Conservation (phyloP, 1,284 basidiomycete genomes). For the Ustilago xerochloae region DNA sequence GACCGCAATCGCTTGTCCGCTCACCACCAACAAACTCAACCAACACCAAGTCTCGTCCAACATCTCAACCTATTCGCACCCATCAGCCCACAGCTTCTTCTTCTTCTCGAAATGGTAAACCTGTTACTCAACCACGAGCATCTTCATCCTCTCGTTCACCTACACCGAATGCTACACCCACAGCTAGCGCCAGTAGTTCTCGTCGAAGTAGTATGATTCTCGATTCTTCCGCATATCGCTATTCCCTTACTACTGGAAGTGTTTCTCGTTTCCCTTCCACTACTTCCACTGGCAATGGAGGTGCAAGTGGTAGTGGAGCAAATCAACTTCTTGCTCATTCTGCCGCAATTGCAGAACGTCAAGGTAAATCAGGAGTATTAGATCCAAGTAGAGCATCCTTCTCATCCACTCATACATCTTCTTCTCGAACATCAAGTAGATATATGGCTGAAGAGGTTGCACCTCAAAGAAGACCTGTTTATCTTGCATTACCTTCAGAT, state of each 20-base stretch:
- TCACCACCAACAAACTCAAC: too few relatives aligned
- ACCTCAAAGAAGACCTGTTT: slow-evolving; percentile 27
- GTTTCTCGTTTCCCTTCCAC: slow-evolving; percentile 18
- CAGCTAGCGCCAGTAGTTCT: slow-evolving; percentile 12
- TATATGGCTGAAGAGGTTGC: slow-evolving; percentile 40
- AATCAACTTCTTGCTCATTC: slow-evolving; percentile 21
- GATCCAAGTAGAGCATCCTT: slow-evolving; percentile 28
- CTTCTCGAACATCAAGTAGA: slow-evolving; percentile 14
- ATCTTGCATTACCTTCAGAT: slow-evolving; percentile 29
- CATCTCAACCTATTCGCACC: neutral
- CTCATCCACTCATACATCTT: slow-evolving; percentile 10
- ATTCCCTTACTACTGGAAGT: slow-evolving; percentile 25
- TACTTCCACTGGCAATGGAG: neutral
- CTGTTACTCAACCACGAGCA: too few relatives aligned
- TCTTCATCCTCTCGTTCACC: neutral
- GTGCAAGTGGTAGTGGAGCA: slow-evolving; percentile 14
- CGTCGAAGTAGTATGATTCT: slow-evolving; percentile 28
- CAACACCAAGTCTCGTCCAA: neutral
- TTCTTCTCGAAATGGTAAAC: slow-evolving; percentile 15
- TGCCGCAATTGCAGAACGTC: slow-evolving; percentile 8
- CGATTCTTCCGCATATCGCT: slow-evolving; percentile 22
- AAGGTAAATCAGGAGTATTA: neutral
- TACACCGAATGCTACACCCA: slow-evolving; percentile 9
- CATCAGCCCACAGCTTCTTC: too few relatives aligned
- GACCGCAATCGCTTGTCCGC: too few relatives aligned